Evolutionary conservation across 352 stramenopile species (phyloP).

Genomic region (Globisporangium barbulae): DNA sequence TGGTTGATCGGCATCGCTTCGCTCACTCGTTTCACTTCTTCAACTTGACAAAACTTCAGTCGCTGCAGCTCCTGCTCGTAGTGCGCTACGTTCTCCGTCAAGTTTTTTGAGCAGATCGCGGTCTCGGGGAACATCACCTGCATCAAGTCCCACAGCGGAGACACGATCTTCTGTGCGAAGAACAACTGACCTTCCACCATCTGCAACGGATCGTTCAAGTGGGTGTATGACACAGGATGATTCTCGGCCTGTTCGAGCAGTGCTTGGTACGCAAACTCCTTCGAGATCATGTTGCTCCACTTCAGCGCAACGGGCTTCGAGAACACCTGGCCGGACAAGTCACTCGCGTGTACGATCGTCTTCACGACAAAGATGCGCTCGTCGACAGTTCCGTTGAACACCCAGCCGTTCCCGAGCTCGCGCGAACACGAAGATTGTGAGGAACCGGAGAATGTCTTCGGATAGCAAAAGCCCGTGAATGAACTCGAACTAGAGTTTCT

Average conservation of each 20-base stretch:
- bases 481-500: conserved; percentile 14
- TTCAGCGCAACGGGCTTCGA: conserved; percentile 86
- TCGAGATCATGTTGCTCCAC: conserved; percentile 90
- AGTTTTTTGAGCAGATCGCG: conserved; percentile 58
- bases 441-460: conserved; percentile 12
- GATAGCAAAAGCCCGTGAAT: conserved; percentile 4
- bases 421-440: conserved; percentile 23
- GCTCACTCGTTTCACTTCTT: conserved; percentile 17
- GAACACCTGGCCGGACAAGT: conserved; percentile 85
- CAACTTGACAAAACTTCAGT: conserved; percentile 39
- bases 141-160: conserved; percentile 74
- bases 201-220: conserved; percentile 75
- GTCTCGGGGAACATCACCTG: conserved; percentile 74
- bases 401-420: conserved; percentile 40
- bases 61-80: conserved; percentile 78
- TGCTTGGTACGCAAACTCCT: conserved; percentile 88
- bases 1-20: conserved; percentile 7
- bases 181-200: conserved; percentile 88
- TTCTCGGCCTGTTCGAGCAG: conserved; percentile 79
- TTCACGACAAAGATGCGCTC: conserved; percentile 86
- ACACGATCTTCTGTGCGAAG: conserved; percentile 82
- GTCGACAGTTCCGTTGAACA: conserved; percentile 63
- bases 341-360: conserved; percentile 82
- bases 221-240: conserved; percentile 75
- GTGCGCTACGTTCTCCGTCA: conserved; percentile 72